These are phyloP conservation scores for Neofusicoccum ribis DNA, from an alignment of 2,329 filamentous ascomycete species.

Conservation along the genomic window DNA sequence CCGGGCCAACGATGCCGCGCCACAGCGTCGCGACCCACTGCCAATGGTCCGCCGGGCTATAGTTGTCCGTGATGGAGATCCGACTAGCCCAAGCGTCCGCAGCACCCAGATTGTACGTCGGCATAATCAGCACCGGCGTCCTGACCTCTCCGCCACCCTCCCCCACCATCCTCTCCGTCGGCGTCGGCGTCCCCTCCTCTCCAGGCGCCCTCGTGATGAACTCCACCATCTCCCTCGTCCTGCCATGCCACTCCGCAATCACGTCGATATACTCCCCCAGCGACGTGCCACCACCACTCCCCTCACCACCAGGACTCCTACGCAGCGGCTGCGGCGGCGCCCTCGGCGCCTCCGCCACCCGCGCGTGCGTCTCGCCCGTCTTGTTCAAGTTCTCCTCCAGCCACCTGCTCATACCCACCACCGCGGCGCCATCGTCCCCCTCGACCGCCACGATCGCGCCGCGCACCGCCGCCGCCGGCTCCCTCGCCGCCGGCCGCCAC, in stretches of 20 bases:
- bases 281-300: slow-evolving; percentile 17
- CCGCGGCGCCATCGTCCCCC: slow-evolving; percentile 65
- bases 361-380: slow-evolving; percentile 53
- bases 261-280: slow-evolving; percentile 63
- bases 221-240: slow-evolving; percentile 68
- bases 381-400: slow-evolving; percentile 57
- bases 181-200: neutral
- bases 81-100: slow-evolving; percentile 73
- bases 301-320: neutral
- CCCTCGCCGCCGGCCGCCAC: slow-evolving; percentile 22
- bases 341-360: slow-evolving; percentile 51
- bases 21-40: slow-evolving; percentile 95
- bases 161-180: neutral
- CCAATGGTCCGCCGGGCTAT: slow-evolving; percentile 88
- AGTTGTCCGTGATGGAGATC: slow-evolving; percentile 74
- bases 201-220: slow-evolving; percentile 47
- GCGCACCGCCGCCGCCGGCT: slow-evolving; percentile 49
- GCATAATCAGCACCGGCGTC: slow-evolving; percentile 73
- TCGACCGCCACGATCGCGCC: slow-evolving; percentile 84
- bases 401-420: slow-evolving; percentile 65
- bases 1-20: slow-evolving; percentile 80
- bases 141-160: neutral
- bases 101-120: slow-evolving; percentile 76
- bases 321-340: slow-evolving; percentile 34
- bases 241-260: slow-evolving; percentile 73